phyloP scores from a whole-genome alignment of 805 yeast species.

The Teunomyces pallodes region DNA sequence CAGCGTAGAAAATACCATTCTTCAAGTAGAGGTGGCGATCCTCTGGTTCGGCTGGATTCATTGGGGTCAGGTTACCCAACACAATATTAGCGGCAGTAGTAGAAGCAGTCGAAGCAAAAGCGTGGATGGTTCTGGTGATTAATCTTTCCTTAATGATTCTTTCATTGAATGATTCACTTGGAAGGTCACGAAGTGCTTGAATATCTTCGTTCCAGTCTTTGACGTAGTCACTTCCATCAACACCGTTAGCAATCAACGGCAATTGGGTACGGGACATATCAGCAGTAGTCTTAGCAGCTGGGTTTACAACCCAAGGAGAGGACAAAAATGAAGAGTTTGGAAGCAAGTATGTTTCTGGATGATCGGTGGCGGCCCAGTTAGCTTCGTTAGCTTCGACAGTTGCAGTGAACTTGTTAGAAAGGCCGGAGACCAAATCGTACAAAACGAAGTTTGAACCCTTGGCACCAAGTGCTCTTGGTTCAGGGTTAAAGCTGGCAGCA shows the following conservation, averaged over 20 bases:
- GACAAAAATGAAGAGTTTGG: conserved; percentile 62
- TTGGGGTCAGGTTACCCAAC: conserved; percentile 68
- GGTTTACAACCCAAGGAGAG: conserved; percentile 74
- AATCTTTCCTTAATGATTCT: conserved; percentile 74
- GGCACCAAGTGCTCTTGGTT: conserved; percentile 39
- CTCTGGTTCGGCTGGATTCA: conserved; percentile 73
- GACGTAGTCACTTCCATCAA: conserved; percentile 53
- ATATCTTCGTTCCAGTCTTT: conserved; percentile 92
- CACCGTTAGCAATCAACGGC: conserved; percentile 50
- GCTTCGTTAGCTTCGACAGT: conserved; percentile 53
- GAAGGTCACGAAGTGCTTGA: conserved; percentile 76
- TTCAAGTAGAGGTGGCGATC: conserved; percentile 67
- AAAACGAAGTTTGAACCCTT: conserved; percentile 48
- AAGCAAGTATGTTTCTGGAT: conserved; percentile 55
- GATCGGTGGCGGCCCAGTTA: conserved; percentile 36
- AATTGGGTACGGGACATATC: conserved; percentile 64
- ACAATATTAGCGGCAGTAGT: conserved; percentile 77
- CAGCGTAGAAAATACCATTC: conserved; percentile 85
- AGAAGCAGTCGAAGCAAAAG: conserved; percentile 72
- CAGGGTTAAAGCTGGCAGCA: conserved; percentile 66
- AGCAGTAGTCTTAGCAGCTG: conserved; percentile 30
- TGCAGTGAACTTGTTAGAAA: conserved; percentile 61
- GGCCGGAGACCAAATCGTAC: conserved; percentile 54
- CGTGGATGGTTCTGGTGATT: conserved; percentile 66
- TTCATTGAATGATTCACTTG: conserved; percentile 56